Evolutionary conservation across 164 flowering plant species (phyloP), one percentile per base, ranked within the genome.

Genomic region (Malania oleifera): DNA sequence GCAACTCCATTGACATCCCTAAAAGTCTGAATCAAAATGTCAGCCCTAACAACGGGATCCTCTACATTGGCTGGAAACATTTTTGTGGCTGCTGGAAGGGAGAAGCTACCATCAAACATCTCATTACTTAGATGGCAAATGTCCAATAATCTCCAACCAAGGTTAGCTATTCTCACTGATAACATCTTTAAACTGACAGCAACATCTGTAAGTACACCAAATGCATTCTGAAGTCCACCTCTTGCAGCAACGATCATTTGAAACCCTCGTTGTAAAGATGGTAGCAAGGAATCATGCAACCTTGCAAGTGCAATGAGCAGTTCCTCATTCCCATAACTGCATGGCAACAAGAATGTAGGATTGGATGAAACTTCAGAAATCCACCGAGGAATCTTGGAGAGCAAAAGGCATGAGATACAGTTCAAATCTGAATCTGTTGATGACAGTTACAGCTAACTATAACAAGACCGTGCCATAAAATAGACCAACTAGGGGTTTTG

Each of bases 61-160:
- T 89, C 99, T 45, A 91, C 81, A 44, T 66, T 82, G 49, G 89
- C 86, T 17, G 97, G 99, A 71, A 95, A 89, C 77, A 95, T 87
- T 75, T 89, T 91, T 50, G 82, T 67, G 47, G 79, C 62, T 52
- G 66, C 65, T 52, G 77, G 79, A 66, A 75, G 56, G 27, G 78
- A 69, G 49, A 55, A 59, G 43, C 54, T 52, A 49, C 64, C 80
- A 66, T 69, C 73, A 73, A 81, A 85, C 24, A 75, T 67, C 24
- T 79, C 86, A 52, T 80, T 71, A 62, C 81, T 73, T 10, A 95
- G 70, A 73, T 88, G 89, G 74, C 99, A 88, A 10, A 65, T 41
- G 35, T 89, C 82, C 59, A 95, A 62, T 55, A 91, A 62, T 62
- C 75, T 87, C 96, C 98, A 91, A 24, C 91, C 91, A 67, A 91